Evolutionary conservation across 345 rosid species (phyloP).

Genomic region (Linum usitatissimum): DNA sequence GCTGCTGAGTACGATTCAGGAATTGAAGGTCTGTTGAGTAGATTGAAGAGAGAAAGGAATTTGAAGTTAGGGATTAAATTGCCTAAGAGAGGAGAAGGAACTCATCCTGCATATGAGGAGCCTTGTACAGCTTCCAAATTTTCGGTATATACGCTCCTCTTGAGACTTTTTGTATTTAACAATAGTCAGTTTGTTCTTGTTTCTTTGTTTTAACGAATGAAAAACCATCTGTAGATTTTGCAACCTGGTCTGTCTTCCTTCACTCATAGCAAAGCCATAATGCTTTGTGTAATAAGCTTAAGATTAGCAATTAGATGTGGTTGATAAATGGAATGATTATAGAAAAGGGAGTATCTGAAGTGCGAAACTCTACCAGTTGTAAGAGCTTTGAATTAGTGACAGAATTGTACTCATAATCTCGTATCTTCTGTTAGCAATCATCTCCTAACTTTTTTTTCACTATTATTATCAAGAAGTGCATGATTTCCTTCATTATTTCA

Average conservation of each 20-base stretch:
- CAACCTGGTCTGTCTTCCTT: too few relatives aligned
- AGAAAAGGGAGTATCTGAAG: too few relatives aligned
- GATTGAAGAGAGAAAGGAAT: slow-evolving; percentile 81
- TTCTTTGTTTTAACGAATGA: background rate
- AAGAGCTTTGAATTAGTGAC: too few relatives aligned
- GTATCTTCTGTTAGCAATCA: background rate
- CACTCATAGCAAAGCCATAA: too few relatives aligned
- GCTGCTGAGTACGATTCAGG: slow-evolving; percentile 41
- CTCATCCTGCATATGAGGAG: slow-evolving; percentile 23
- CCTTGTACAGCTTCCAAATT: slow-evolving; percentile 24
- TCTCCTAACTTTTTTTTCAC: too few relatives aligned
- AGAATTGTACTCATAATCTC: background rate
- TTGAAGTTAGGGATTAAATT: slow-evolving; percentile 45
- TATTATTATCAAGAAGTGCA: too few relatives aligned
- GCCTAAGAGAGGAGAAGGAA: slow-evolving; percentile 32
- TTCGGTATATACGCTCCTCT: slow-evolving; percentile 31
- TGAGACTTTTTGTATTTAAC: background rate
- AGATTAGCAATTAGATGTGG: background rate
- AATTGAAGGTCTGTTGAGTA: slow-evolving; percentile 67
- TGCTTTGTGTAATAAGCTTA: background rate
- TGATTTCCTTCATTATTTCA: too few relatives aligned
- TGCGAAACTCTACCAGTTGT: too few relatives aligned
- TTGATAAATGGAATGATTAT: background rate
- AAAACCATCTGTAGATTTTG: background rate
- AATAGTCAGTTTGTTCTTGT: background rate